Base-by-base conservation (phyloP, 345 rosid species). In the Xanthoceras sorbifolium region DNA sequence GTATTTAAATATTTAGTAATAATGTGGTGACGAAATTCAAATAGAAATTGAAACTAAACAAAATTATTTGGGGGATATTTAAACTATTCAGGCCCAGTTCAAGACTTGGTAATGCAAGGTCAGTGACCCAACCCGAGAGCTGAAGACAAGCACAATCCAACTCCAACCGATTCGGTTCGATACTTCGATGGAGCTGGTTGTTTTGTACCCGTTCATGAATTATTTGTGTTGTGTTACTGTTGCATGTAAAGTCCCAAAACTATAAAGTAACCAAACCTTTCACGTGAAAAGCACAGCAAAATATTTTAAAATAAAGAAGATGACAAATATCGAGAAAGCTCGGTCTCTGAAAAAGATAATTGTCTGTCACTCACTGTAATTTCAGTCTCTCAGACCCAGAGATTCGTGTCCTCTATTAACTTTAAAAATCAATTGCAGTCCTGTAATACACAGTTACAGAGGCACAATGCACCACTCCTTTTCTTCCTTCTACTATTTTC, bases 201-300 rank as follows among this genome's bases (percentile, higher is more conserved):
- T 36, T 36, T 36, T 9, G 52, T 14, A 46, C 17, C 3, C 2
- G 50, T 11, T 11, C 50, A 14, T 46, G 52, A 46, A 14, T 46
- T 46, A 46, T 14, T 46, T 46, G 52, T 14, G 18, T 46, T 46
- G 52, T 14, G 18, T 4, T 11, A 38, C 52, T 46, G 52, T 44
- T 44, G 0, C 15, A 1, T 14, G 50, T 46, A 46, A 0, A 10
- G 20, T 46, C 20, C 40, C 40, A 36, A 9, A 36, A 5, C 40
- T 3, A 5, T 6, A 4, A 36, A 36, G 14, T 0, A 57, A 34
- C 48, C 20, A 38, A 60, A 71, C 46, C 67, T 4, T 25, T 40
- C 76, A 40, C 76, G 76, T 72, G 76, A 40, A 38, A 57, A 15
- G 59, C 76, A 59, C 18, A 5, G 20, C n/a, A 71, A 55, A 31